These are phyloP conservation scores for Metschnikowia cerradonensis DNA, from an alignment of 805 yeast species.

Conservation along the genomic window DNA sequence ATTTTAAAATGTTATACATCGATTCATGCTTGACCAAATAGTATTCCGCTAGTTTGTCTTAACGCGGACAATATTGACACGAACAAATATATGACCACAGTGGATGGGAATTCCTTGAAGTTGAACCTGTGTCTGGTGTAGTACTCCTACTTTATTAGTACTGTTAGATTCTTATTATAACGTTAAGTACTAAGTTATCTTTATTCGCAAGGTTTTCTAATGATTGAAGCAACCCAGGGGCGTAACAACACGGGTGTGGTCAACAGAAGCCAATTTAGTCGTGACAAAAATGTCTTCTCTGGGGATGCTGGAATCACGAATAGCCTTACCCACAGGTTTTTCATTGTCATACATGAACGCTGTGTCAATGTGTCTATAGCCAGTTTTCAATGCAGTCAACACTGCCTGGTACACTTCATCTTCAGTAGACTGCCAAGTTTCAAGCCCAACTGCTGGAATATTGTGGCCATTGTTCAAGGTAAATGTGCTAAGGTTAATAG, in stretches of 20 bases:
- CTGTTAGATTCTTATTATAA: no score
- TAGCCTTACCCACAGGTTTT: slow-evolving; percentile 53
- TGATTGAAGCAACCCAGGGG: slow-evolving; percentile 60
- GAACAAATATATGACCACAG: no score
- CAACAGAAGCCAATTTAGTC: slow-evolving; percentile 63
- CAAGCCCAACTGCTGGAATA: slow-evolving; percentile 69
- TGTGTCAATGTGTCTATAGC: slow-evolving; percentile 49
- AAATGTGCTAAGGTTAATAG: slow-evolving; percentile 18
- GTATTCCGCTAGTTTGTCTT: no score
- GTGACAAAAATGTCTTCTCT: slow-evolving; percentile 66
- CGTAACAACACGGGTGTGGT: slow-evolving; percentile 47
- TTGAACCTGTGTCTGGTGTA: no score
- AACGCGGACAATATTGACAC: no score
- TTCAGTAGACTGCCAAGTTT: slow-evolving; percentile 66
- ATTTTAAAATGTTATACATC: no score
- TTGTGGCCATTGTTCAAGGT: slow-evolving; percentile 52
- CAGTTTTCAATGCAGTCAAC: slow-evolving; percentile 51
- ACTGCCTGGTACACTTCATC: slow-evolving; percentile 57
- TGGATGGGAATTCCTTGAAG: no score
- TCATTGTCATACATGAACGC: slow-evolving; percentile 59
- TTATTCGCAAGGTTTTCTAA: slow-evolving; percentile 48
- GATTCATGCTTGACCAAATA: no score
- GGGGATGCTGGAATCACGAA: slow-evolving; percentile 55
- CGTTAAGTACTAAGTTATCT: no score
- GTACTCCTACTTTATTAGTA: no score